Evolutionary conservation across 78 protist genomes (phyloP).

Genomic region (Dictyostelium intermedium): DNA sequence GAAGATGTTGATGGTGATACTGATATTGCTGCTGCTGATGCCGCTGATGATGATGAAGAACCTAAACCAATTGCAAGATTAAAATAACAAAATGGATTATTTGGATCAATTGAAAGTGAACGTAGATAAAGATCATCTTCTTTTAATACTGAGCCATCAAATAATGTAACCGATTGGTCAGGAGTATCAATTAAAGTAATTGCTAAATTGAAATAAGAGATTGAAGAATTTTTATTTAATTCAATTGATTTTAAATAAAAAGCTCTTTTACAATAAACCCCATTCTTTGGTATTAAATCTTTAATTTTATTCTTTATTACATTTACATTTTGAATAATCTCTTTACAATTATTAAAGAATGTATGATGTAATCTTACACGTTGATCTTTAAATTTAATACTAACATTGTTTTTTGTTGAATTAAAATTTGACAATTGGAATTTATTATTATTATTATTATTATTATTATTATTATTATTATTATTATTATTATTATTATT

Average conservation of each 20-base stretch:
- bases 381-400: background rate
- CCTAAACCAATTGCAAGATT: background rate
- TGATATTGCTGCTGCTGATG: too few species aligned
- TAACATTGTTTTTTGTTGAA: background rate
- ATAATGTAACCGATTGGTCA: background rate
- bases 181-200: background rate
- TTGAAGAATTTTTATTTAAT: background rate
- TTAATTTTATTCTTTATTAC: background rate
- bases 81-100: slow-evolving; percentile 2
- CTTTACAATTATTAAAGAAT: slow-evolving; percentile 2
- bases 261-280: background rate
- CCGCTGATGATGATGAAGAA: background rate
- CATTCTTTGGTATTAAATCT: slow-evolving; percentile 19
- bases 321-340: background rate
- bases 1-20: background rate
- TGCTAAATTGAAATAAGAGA: slow-evolving; percentile 3
- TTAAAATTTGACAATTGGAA: background rate
- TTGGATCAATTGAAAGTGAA: background rate
- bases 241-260: slow-evolving; percentile 7
- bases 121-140: background rate
- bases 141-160: background rate
- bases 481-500: too few species aligned
- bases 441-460: background rate
- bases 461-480: too few species aligned
- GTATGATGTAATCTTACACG: slow-evolving; percentile 1